phyloP scores from a whole-genome alignment of 2,329 filamentous ascomycete species.

The Corniculantispora saksenae region DNA sequence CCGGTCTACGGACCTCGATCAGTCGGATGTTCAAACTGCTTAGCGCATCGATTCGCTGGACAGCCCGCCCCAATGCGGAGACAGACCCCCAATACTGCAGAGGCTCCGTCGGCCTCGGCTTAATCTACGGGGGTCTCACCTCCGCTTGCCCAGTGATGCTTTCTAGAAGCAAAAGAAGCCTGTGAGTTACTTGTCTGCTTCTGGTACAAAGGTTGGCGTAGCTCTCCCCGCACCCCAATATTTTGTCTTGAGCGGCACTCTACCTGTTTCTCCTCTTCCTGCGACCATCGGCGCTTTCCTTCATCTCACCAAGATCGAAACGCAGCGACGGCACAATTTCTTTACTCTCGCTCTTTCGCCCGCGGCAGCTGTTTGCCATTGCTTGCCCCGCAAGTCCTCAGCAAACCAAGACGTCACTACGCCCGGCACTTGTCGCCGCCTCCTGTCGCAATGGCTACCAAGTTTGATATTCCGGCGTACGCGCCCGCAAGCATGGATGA shows the following conservation, averaged over 20 bases:
- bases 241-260: background rate
- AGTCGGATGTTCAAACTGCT: background rate
- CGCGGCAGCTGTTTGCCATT: background rate
- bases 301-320: too few relatives aligned
- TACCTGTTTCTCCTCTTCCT: background rate
- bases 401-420: background rate
- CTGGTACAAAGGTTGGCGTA: too few relatives aligned
- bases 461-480: constrained; percentile 47
- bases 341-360: background rate
- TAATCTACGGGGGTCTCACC: background rate
- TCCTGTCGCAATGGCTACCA: constrained; percentile 39
- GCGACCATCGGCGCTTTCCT: background rate
- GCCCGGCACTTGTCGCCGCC: background rate
- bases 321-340: background rate
- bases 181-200: too few relatives aligned
- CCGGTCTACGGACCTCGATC: background rate
- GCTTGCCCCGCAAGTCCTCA: background rate
- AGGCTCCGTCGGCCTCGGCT: constrained; percentile 12
- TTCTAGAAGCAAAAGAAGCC: too few relatives aligned
- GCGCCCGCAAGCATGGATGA: constrained; percentile 64
- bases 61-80: constrained; percentile 7
- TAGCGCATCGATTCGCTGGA: too few relatives aligned
- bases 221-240: constrained; percentile 3
- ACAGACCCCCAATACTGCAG: background rate
- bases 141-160: background rate